Conservation (phyloP, 148 eudicot species). For the Rhododendron mucronatum region DNA sequence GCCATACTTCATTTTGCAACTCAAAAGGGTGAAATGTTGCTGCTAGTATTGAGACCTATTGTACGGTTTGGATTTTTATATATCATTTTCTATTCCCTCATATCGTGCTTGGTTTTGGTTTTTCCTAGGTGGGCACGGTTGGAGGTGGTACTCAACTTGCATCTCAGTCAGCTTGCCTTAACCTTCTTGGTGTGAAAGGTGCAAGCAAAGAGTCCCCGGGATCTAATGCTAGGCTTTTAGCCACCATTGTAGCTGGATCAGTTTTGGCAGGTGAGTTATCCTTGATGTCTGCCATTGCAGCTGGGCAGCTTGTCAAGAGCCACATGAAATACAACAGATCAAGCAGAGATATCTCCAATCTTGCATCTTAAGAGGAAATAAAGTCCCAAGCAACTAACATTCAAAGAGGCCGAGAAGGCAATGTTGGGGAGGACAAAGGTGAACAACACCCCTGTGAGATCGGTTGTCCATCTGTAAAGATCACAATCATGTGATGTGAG, state of each 20-base stretch:
- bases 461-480: conserved; percentile 15
- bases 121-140: conserved; percentile 32
- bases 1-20: not conserved
- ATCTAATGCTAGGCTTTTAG: conserved; percentile 32
- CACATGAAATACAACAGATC: conserved; percentile 49
- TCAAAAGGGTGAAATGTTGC: not conserved
- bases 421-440: not conserved
- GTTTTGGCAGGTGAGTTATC: conserved; percentile 42
- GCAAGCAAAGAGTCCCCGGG: conserved; percentile 26
- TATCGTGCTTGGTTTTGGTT: not conserved
- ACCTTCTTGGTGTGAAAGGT: conserved; percentile 38
- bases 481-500: conserved; percentile 11
- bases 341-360: conserved; percentile 23
- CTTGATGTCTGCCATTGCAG: conserved; percentile 36
- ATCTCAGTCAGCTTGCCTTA: conserved; percentile 36
- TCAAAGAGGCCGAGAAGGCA: not conserved
- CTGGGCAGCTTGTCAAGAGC: conserved; percentile 35
- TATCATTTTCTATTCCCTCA: not conserved
- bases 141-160: conserved; percentile 43
- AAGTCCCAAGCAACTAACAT: not conserved
- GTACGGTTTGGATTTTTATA: not conserved
- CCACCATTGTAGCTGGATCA: conserved; percentile 35
- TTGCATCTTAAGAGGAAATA: conserved; percentile 11
- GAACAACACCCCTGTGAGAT: conserved; percentile 9
- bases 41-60: not conserved